Evolutionary conservation across 768 basidiomycete genomes (phyloP).

Genomic region (Trichaptum fuscoviolaceum): DNA sequence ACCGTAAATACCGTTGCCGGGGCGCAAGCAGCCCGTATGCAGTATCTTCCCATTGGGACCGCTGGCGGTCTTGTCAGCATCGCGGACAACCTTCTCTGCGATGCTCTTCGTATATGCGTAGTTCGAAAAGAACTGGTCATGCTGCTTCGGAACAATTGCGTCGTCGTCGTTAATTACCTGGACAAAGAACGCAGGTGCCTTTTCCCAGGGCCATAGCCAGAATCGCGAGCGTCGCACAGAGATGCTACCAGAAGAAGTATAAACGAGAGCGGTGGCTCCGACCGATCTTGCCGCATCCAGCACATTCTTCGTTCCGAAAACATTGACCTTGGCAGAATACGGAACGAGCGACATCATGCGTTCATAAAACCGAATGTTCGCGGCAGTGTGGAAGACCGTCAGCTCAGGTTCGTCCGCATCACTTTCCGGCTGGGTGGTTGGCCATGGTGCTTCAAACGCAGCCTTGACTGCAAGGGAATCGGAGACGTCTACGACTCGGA

Average conservation of each 20-base stretch:
- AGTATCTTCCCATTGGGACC: slow-evolving; percentile 34
- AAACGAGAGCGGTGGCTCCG: slow-evolving; percentile 56
- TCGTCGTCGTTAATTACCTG: slow-evolving; percentile 66
- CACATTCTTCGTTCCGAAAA: slow-evolving; percentile 63
- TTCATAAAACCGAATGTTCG: slow-evolving; percentile 76
- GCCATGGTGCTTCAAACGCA: slow-evolving; percentile 67
- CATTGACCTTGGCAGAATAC: slow-evolving; percentile 57
- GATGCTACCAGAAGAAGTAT: slow-evolving; percentile 71
- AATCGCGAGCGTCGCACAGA: slow-evolving; percentile 52
- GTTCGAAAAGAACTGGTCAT: slow-evolving; percentile 70
- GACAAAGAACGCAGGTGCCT: slow-evolving; percentile 46
- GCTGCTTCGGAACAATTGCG: slow-evolving; percentile 40
- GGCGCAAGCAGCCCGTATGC: slow-evolving; percentile 71
- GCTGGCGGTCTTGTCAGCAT: slow-evolving; percentile 33
- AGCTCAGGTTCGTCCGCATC: slow-evolving; percentile 29
- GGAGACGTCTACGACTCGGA: slow-evolving; percentile 54
- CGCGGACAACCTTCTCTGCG: slow-evolving; percentile 47
- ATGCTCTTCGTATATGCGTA: slow-evolving; percentile 63
- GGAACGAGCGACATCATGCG: slow-evolving; percentile 45
- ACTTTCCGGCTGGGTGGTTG: slow-evolving; percentile 15
- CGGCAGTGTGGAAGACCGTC: slow-evolving; percentile 74
- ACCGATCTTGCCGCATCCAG: slow-evolving; percentile 48
- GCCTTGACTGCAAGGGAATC: slow-evolving; percentile 46
- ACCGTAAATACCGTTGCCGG: slow-evolving; percentile 73
- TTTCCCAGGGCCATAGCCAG: slow-evolving; percentile 75